These are phyloP conservation scores for Diplodia mutila DNA, from an alignment of 2,329 filamentous ascomycete genomes.

Conservation along the genomic window DNA sequence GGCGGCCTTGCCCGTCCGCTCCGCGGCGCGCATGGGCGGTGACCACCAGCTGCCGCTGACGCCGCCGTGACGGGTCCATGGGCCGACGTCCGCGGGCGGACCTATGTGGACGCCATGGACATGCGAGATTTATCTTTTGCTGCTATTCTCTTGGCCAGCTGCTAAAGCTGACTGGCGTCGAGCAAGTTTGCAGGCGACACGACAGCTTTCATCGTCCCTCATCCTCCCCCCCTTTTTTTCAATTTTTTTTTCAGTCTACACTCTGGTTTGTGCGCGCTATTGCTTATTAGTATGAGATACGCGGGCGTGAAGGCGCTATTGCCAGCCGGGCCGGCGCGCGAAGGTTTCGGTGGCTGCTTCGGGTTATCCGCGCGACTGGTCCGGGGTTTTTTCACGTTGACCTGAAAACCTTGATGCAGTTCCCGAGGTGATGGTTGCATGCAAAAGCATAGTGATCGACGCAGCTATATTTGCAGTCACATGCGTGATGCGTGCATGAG, in stretches of 20 bases:
- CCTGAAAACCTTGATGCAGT: no score
- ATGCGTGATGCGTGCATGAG: no score
- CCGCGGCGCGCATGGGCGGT: background rate
- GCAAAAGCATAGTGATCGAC: no score
- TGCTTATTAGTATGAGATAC: background rate
- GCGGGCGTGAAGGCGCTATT: background rate
- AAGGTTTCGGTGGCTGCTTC: background rate
- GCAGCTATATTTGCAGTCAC: no score
- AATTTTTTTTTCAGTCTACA: background rate
- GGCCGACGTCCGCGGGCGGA: no score
- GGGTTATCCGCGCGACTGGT: background rate
- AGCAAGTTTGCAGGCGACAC: background rate
- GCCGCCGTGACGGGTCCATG: no score
- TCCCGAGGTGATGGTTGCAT: no score
- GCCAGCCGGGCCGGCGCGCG: background rate
- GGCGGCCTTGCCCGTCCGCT: background rate
- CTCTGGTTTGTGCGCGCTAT: background rate
- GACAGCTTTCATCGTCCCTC: background rate
- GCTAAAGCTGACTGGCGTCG: background rate
- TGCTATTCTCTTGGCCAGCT: background rate
- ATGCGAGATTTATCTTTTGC: background rate
- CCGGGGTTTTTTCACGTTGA: no score
- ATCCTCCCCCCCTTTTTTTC: background rate
- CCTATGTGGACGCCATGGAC: background rate
- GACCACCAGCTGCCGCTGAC: no score